Percentiles rank a stretch among this genome's conserved stretches.
phyloP scores from a whole-genome alignment of 768 basidiomycete species.

The Vararia minispora region DNA sequence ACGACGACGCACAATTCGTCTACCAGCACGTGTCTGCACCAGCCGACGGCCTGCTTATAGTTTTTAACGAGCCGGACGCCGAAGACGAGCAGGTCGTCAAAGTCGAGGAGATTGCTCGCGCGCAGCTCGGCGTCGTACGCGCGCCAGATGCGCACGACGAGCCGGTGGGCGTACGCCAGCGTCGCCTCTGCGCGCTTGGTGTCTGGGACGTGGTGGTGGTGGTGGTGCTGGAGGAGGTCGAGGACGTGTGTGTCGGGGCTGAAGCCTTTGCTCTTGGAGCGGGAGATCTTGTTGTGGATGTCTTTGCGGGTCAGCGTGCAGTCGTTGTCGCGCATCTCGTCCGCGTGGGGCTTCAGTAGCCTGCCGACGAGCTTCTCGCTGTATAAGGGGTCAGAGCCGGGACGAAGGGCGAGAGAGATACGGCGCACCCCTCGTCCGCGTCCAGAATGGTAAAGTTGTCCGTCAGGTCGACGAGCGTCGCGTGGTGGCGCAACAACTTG shows the following conservation, averaged over 20 bases:
- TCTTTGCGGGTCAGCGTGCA: slow-evolving; percentile 43
- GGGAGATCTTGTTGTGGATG: slow-evolving; percentile 56
- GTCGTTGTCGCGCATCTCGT: slow-evolving; percentile 32
- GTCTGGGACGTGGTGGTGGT: neutral
- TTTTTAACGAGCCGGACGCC: slow-evolving; percentile 53
- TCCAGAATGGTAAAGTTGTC: slow-evolving; percentile 79
- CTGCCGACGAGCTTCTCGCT: slow-evolving; percentile 60
- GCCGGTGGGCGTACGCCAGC: slow-evolving; percentile 23
- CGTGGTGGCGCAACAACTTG: slow-evolving; percentile 57
- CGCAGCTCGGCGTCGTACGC: slow-evolving; percentile 55
- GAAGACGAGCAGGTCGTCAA: slow-evolving; percentile 73
- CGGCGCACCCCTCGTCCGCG: slow-evolving; percentile 58
- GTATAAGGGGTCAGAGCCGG: slow-evolving; percentile 3
- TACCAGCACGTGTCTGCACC: slow-evolving; percentile 63
- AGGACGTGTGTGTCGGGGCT: slow-evolving; percentile 35
- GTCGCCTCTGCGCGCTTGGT: neutral
- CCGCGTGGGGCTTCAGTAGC: slow-evolving; percentile 45
- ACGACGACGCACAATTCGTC: slow-evolving; percentile 62
- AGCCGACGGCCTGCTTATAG: slow-evolving; percentile 36
- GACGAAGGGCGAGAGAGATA: neutral
- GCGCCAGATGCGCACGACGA: slow-evolving; percentile 44
- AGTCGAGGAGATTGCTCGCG: slow-evolving; percentile 67
- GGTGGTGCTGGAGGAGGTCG: neutral
- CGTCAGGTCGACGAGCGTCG: slow-evolving; percentile 41
- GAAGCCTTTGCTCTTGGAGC: slow-evolving; percentile 53